These are phyloP conservation scores for Aspergillus clavatus DNA, from an alignment of 2,329 filamentous ascomycete species.

Conservation along the genomic window DNA sequence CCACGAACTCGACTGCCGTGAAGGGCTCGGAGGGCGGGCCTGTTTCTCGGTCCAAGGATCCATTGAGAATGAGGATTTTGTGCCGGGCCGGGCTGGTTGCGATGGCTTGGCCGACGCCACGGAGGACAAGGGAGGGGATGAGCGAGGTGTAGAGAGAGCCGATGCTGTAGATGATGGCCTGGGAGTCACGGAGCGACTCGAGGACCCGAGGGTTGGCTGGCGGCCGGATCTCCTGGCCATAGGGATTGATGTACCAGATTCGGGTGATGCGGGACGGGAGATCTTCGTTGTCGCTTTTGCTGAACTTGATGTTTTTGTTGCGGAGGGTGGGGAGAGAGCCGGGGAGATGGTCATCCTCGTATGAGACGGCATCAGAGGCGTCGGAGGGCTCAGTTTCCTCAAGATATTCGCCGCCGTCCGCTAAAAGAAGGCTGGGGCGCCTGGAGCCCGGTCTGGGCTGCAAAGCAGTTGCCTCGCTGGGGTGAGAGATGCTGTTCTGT, in stretches of 20 bases:
- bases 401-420: constrained; percentile 30
- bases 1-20: constrained; percentile 74
- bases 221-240: constrained; percentile 90
- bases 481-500: constrained; percentile 89
- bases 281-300: constrained; percentile 74
- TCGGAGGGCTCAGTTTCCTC: constrained; percentile 27
- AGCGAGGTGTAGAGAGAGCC: constrained; percentile 91
- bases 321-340: constrained; percentile 73
- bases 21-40: constrained; percentile 63
- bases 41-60: constrained; percentile 78
- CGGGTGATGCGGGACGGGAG: constrained; percentile 71
- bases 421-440: constrained; percentile 34
- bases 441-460: constrained; percentile 26
- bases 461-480: constrained; percentile 59
- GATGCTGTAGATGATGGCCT: constrained; percentile 81
- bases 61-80: constrained; percentile 83
- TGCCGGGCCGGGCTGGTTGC: constrained; percentile 49
- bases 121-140: constrained; percentile 73
- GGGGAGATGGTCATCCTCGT: constrained; percentile 45
- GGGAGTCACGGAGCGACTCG: constrained; percentile 58
- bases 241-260: constrained; percentile 97
- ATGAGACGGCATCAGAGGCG: constrained; percentile 31
- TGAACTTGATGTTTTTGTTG: constrained; percentile 75
- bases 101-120: constrained; percentile 66
- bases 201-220: constrained; percentile 77